Base-by-base conservation (phyloP, 768 basidiomycete genomes). In the Leucocoprinus birnbaumii region DNA sequence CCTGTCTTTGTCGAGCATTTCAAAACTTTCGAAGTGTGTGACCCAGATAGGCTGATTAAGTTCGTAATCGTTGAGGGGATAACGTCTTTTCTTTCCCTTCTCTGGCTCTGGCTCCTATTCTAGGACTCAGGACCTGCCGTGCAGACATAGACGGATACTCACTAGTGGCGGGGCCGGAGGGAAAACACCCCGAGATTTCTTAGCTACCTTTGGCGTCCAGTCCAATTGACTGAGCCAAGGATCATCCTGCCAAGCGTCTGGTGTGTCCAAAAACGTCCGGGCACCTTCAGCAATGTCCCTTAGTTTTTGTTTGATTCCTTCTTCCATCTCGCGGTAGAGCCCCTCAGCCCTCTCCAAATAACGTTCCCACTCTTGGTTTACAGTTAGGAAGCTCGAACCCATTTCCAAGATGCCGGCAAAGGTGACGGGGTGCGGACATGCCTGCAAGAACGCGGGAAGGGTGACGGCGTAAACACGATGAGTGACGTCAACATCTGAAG, bases 401-500 rank as follows among this genome's bases (percentile, higher is more conserved):
- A 99, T 98, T 3, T 84, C 84, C 41, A 95, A 71, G 24, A 94
- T 80, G 4, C 96, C 95, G 0, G 94, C 87, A 66, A 98, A 98
- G 1, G 91, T 89, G 2, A 91, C 94, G 0, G 95, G 97, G 66
- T 88, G 90, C 0, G 95, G 94, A 68, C 95, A 99, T 4, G 83
- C 84, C 25, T 75, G 65, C 41, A 94, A 76, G 66, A 96, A 99
- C 0, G 83, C 76, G 0, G 95, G 94, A 6, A 97, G 80, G 25
- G 89, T 86, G 52, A 81, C 77, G 13, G 76, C 62, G 66, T 84
- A 97, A 6, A 98, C 91, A 4, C 79, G 75, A 63, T 95, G 89
- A 0, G 96, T 99, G 47, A 89, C 84, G 25, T 74, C 69, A 31
- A 97, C 95, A 68, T 98, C 97, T 9, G 71, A 77, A 2, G 89